Percentiles rank a stretch among this genome's conserved stretches.
Evolutionary conservation across 106 monocot genomes (phyloP).

Genomic region (Apostasia ramifera): DNA sequence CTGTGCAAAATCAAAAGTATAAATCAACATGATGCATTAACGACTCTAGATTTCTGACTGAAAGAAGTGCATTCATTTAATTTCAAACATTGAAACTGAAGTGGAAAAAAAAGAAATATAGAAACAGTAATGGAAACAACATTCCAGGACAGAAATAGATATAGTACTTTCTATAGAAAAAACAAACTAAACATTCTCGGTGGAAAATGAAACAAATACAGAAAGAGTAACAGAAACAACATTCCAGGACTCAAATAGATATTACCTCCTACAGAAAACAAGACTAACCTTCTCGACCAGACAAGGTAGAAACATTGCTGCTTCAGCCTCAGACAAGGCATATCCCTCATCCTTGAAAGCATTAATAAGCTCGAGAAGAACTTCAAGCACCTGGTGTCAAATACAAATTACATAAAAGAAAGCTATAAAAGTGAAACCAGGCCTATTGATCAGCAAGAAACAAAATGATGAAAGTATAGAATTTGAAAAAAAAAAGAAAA

Average conservation of each 20-base stretch:
- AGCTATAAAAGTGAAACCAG: slow-evolving; percentile 2
- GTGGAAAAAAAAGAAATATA: too few species aligned
- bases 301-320: slow-evolving; percentile 90
- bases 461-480: background rate
- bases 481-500: background rate
- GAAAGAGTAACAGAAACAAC: too few species aligned
- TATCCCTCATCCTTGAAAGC: slow-evolving; percentile 77
- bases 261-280: slow-evolving; percentile 1
- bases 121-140: too few species aligned
- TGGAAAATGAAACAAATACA: too few species aligned
- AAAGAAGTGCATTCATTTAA: background rate
- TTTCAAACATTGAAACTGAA: too few species aligned
- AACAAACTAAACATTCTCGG: too few species aligned
- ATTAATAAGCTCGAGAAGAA: slow-evolving; percentile 85
- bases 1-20: slow-evolving; percentile 28
- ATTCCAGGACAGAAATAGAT: too few species aligned
- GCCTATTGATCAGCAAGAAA: background rate
- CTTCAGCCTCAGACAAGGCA: slow-evolving; percentile 84
- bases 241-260: background rate
- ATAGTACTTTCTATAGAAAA: too few species aligned
- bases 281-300: slow-evolving; percentile 77
- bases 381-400: slow-evolving; percentile 71
- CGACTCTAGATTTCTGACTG: background rate
- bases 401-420: slow-evolving; percentile 1
- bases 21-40: background rate